Conservation (phyloP, 1,284 basidiomycete genomes). For the Ganoderma sinense region DNA sequence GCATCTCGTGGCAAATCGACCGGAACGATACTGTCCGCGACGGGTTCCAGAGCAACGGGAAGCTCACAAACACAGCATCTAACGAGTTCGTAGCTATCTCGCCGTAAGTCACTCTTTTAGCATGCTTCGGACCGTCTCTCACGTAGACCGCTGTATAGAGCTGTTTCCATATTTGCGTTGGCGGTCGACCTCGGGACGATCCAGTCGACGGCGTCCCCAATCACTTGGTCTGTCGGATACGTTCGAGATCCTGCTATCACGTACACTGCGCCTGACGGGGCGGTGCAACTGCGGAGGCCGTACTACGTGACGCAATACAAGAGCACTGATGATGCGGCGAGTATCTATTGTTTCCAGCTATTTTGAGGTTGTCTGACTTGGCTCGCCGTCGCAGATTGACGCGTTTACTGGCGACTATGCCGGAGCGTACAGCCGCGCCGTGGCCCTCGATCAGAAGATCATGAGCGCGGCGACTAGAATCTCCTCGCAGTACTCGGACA, state of each 20-base stretch:
- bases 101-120: conserved; percentile 14
- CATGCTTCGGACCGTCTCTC: not conserved
- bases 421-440: conserved; percentile 30
- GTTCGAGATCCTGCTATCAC: conserved; percentile 34
- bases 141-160: conserved; percentile 9
- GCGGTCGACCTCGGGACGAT: conserved; percentile 35
- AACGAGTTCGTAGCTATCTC: conserved; percentile 23
- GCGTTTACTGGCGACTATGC: conserved; percentile 37
- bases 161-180: conserved; percentile 30
- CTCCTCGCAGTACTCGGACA: conserved; percentile 44
- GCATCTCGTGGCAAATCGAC: conserved; percentile 30
- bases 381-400: conserved; percentile 29
- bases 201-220: conserved; percentile 24
- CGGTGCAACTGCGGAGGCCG: conserved; percentile 35
- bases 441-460: conserved; percentile 36
- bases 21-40: conserved; percentile 10
- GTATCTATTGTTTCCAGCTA: conserved; percentile 6
- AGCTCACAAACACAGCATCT: conserved; percentile 21
- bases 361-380: not conserved
- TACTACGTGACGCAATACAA: conserved; percentile 36
- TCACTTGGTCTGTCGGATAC: conserved; percentile 36
- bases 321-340: conserved; percentile 25
- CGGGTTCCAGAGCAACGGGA: conserved; percentile 25
- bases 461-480: conserved; percentile 31
- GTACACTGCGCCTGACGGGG: conserved; percentile 29